Conservation (phyloP, 768 basidiomycete genomes). For the Lenzites betulinus region DNA sequence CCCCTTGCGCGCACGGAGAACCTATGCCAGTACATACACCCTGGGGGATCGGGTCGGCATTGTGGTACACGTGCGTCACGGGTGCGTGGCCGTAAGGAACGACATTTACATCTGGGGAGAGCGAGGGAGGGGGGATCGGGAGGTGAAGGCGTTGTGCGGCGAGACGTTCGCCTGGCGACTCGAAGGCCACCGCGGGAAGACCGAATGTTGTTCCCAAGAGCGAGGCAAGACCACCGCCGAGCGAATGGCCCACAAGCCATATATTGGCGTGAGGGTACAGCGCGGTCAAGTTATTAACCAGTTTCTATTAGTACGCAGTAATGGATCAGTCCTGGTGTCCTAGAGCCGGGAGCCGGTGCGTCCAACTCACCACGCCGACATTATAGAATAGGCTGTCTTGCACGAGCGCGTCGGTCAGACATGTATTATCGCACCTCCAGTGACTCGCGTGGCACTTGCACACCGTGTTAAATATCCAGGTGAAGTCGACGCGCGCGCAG, state of each 20-base stretch:
- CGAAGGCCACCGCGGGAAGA: conserved; percentile 63
- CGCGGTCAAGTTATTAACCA: conserved; percentile 57
- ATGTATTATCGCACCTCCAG: conserved; percentile 77
- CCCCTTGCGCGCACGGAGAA: conserved; percentile 59
- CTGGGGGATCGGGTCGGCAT: conserved; percentile 70
- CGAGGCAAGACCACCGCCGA: conserved; percentile 66
- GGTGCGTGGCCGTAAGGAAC: conserved; percentile 24
- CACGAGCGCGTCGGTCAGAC: conserved; percentile 80
- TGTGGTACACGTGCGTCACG: conserved; percentile 57
- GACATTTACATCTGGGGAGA: not conserved
- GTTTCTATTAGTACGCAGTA: conserved; percentile 36
- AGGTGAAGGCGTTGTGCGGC: conserved; percentile 64
- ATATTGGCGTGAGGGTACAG: conserved; percentile 61
- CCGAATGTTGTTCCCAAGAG: conserved; percentile 68
- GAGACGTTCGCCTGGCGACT: conserved; percentile 64
- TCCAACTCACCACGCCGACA: conserved; percentile 64
- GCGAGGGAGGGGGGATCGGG: conserved; percentile 47
- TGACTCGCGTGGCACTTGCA: conserved; percentile 81
- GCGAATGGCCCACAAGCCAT: conserved; percentile 63
- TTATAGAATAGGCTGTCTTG: conserved; percentile 94
- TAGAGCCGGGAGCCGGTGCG: not conserved
- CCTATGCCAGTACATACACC: conserved; percentile 52
- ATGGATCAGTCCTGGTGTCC: not conserved
- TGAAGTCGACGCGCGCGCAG: conserved; percentile 86
- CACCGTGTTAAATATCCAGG: conserved; percentile 83